Percentiles rank a stretch among this genome's conserved stretches.
phyloP scores from a whole-genome alignment of 768 basidiomycete genomes.

The Kwoniella heveanensis region DNA sequence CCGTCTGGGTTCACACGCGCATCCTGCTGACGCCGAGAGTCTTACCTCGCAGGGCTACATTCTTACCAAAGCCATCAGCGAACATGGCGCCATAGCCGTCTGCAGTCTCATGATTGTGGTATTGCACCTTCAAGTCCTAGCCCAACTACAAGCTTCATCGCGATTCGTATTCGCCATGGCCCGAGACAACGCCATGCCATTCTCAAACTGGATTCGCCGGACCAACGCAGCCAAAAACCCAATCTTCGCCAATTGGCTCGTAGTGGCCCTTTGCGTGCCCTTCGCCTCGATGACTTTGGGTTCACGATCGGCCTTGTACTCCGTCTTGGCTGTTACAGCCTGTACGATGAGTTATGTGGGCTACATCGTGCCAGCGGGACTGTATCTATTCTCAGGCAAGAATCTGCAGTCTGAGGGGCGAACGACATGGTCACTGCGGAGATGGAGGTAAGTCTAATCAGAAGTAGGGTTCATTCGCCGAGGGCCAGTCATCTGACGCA shows the following conservation, averaged over 20 bases:
- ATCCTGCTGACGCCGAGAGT: too few species aligned
- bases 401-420: slow-evolving; percentile 54
- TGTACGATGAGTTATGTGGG: slow-evolving; percentile 51
- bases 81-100: slow-evolving; percentile 44
- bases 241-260: slow-evolving; percentile 54
- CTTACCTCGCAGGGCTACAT: slow-evolving; percentile 46
- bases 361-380: slow-evolving; percentile 47
- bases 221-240: slow-evolving; percentile 52
- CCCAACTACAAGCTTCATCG: slow-evolving; percentile 57
- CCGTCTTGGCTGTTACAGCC: slow-evolving; percentile 55
- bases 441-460: slow-evolving; percentile 44
- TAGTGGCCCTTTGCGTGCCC: slow-evolving; percentile 49
- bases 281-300: slow-evolving; percentile 51
- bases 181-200: slow-evolving; percentile 58
- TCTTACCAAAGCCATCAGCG: slow-evolving; percentile 52
- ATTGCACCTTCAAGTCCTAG: slow-evolving; percentile 54
- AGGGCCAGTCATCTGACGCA: too few species aligned
- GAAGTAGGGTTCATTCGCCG: too few species aligned
- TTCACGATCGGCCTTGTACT: slow-evolving; percentile 45
- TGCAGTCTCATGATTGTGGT: slow-evolving; percentile 45
- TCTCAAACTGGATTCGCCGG: slow-evolving; percentile 50
- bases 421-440: slow-evolving; percentile 56
- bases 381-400: slow-evolving; percentile 48
- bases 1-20: too few species aligned
- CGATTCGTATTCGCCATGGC: slow-evolving; percentile 58